Base-by-base conservation (phyloP, 192 early-diverging fungal genomes). In the Anaeromyces robustus region DNA sequence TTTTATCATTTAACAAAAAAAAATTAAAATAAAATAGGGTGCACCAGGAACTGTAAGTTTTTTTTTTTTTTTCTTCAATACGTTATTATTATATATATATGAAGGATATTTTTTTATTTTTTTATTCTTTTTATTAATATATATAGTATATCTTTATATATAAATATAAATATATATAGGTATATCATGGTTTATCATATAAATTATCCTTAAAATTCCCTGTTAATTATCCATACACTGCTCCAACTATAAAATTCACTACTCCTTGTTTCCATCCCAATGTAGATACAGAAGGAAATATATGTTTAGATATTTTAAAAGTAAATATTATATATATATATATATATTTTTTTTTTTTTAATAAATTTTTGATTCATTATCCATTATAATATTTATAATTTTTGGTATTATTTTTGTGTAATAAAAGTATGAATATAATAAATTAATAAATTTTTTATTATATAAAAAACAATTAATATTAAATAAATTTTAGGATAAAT, bases 301-400 rank as follows among this genome's bases (percentile, higher is more conserved):
- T 89, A 77, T 89, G 88, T 77, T 81, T 89, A 77, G 88, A 89
- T 82, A 89, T 89, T 80, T 80, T 89, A n/a, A 89, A 89, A 79
- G 85, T 86, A 31, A 28, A 28, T 18, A 6, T 9, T 37, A 9
- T n/a, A 77, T 28, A 7, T 29, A 28, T n/a, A n/a, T n/a, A n/a
- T n/a, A n/a, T n/a, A n/a, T n/a, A n/a, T n/a, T n/a, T n/a, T n/a
- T n/a, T n/a, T n/a, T n/a, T n/a, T n/a, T n/a, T n/a, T n/a, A n/a
- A n/a, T n/a, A n/a, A n/a, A n/a, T n/a, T n/a, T n/a, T n/a, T n/a
- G n/a, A n/a, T n/a, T n/a, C n/a, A n/a, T n/a, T n/a, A n/a, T n/a
- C n/a, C n/a, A n/a, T n/a, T n/a, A n/a, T n/a, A n/a, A n/a, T n/a
- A n/a, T n/a, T n/a, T n/a, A n/a, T n/a, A n/a, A n/a, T n/a, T n/a